phyloP scores from a whole-genome alignment of 2,329 filamentous ascomycete species.

The Trichophyton benhamiae region DNA sequence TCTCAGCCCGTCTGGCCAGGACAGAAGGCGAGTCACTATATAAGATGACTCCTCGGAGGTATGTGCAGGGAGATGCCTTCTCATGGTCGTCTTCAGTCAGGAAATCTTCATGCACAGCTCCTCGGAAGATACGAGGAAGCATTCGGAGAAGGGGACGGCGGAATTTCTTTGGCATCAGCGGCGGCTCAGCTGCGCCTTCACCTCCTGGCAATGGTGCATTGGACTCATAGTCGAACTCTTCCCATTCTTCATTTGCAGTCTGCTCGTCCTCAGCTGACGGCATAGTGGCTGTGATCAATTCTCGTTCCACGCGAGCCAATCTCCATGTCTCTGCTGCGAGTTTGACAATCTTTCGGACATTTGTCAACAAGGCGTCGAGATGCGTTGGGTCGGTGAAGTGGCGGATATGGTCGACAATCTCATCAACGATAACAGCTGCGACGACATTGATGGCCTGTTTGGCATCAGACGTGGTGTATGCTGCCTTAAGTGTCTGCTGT shows the following conservation, averaged over 20 bases:
- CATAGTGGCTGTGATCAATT: slow-evolving; percentile 43
- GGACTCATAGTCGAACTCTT: slow-evolving; percentile 21
- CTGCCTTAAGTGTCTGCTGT: slow-evolving; percentile 45
- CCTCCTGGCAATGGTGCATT: not conserved
- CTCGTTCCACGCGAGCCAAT: slow-evolving; percentile 45
- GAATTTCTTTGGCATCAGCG: not conserved
- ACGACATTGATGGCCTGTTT: slow-evolving; percentile 46
- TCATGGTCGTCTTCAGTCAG: slow-evolving; percentile 33
- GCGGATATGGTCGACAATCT: slow-evolving; percentile 44
- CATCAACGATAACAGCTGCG: slow-evolving; percentile 44
- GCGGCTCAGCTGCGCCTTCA: not conserved
- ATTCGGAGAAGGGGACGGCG: slow-evolving; percentile 35
- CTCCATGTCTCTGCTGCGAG: slow-evolving; percentile 48
- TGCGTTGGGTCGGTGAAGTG: slow-evolving; percentile 41
- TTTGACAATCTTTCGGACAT: slow-evolving; percentile 45
- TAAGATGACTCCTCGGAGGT: slow-evolving; percentile 38
- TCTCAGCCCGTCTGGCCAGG: slow-evolving; percentile 29
- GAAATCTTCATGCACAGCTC: slow-evolving; percentile 39
- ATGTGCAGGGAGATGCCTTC: slow-evolving; percentile 34
- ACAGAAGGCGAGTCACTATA: slow-evolving; percentile 38
- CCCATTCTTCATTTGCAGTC: slow-evolving; percentile 27
- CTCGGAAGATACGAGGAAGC: slow-evolving; percentile 42
- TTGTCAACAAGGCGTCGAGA: slow-evolving; percentile 39
- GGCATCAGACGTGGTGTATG: slow-evolving; percentile 44
- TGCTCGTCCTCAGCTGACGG: slow-evolving; percentile 29